Evolutionary conservation across 2,329 filamentous ascomycete genomes (phyloP).

Genomic region (Ophiostoma australiae): DNA sequence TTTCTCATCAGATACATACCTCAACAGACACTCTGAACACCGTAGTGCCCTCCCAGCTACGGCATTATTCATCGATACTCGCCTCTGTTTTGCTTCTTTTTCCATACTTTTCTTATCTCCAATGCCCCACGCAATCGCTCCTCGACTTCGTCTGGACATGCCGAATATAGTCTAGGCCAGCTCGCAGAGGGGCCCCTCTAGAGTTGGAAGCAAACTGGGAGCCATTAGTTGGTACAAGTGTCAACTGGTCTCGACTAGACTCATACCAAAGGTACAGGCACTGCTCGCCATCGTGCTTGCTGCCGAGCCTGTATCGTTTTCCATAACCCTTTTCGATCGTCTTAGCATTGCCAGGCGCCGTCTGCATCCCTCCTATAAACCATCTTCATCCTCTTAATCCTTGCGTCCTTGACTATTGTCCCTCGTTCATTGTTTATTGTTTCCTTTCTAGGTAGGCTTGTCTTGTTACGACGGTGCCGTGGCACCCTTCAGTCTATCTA

Average conservation of each 20-base stretch:
- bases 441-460: background rate
- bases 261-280: background rate
- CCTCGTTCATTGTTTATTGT: background rate
- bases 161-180: conserved; percentile 14
- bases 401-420: background rate
- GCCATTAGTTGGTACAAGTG: background rate
- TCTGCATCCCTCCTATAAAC: background rate
- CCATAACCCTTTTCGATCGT: conserved; percentile 4
- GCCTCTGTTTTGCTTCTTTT: background rate
- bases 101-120: conserved; percentile 18
- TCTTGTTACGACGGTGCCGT: background rate
- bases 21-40: background rate
- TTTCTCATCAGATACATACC: background rate
- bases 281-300: background rate
- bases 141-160: conserved; percentile 22
- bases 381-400: background rate
- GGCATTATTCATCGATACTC: background rate
- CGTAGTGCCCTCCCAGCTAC: background rate
- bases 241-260: background rate
- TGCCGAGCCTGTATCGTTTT: background rate
- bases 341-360: background rate
- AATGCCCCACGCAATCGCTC: conserved; percentile 19
- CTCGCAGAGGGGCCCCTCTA: background rate
- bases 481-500: background rate
- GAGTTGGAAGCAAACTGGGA: background rate